Base-by-base conservation (phyloP, 2,329 filamentous ascomycete genomes). In the Penicillium sp. region DNA sequence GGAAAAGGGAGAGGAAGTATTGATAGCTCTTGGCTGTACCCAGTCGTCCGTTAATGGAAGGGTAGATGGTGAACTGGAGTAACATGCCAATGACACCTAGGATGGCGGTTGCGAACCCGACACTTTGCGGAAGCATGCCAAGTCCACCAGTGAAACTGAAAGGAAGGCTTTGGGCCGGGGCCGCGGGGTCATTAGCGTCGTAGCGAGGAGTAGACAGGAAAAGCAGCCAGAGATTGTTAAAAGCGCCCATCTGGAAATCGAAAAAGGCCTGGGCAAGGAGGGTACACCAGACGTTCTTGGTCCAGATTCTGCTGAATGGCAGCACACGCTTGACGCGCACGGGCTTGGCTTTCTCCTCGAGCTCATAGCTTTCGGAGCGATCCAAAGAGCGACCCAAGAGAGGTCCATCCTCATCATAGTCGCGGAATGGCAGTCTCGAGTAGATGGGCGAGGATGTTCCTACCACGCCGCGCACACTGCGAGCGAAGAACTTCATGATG, bases 211-310 rank as follows among this genome's bases (percentile, higher is more conserved):
- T 90, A 1, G 89, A 91, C 40, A 92, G 81, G 74, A 92, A 92
- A 43, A 91, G 82, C 46, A 89, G 86, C 87, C 88, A 91, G 19
- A 92, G 81, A 16, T 87, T 86, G 68, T 90, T 87, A 76, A 91
- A 92, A 24, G 88, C 88, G 57, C 74, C 75, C 72, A 91, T 81
- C 72, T 91, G 88, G 65, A 91, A 88, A 67, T 89, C 87, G 70
- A 89, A 87, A 58, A 90, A 84, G 7, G 85, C 86, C 61, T 87
- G 85, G 23, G 84, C 84, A 49, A 88, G 67, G 6, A 91, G 72
- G 3, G 80, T 82, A 69, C 76, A 81, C 55, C 83, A 64, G 10
- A 83, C 81, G 56, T 84, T 84, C 48, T 77, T 71, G 2, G 81
- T 84, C 79, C 81, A 82, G 43, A 83, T 81, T 21, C 75, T 71